These are phyloP conservation scores for Penicillium sp. DNA, from an alignment of 2,329 filamentous ascomycete species.

Conservation along the genomic window DNA sequence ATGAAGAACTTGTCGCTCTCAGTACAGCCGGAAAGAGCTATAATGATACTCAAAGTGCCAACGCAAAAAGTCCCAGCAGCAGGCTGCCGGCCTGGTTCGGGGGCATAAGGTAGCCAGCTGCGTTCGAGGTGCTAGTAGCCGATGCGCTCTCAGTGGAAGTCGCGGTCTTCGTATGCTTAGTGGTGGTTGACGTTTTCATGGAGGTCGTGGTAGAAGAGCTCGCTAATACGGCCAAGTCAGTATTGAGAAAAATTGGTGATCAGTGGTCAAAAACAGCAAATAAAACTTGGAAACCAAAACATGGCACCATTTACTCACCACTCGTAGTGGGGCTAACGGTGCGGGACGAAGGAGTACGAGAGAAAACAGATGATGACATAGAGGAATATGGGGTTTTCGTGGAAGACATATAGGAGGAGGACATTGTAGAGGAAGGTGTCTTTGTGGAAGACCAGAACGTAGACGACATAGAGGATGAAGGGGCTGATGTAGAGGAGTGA, in stretches of 20 bases:
- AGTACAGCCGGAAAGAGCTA: neutral
- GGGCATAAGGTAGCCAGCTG: conserved; percentile 26
- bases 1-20: neutral
- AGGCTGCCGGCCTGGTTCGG: conserved; percentile 31
- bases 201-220: conserved; percentile 17
- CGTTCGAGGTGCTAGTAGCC: conserved; percentile 24
- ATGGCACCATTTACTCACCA: conserved; percentile 28
- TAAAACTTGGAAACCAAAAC: conserved; percentile 14
- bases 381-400: conserved; percentile 5
- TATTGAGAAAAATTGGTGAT: neutral
- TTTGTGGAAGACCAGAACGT: conserved; percentile 3
- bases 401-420: conserved; percentile 5
- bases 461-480: conserved; percentile 5
- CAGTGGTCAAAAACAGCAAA: neutral
- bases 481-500: conserved; percentile 8
- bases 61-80: conserved; percentile 27
- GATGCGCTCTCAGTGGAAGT: conserved; percentile 24
- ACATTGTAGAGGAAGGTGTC: conserved; percentile 11
- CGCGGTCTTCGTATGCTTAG: conserved; percentile 15
- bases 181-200: conserved; percentile 21
- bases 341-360: conserved; percentile 12
- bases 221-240: conserved; percentile 8
- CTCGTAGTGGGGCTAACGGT: conserved; percentile 20
- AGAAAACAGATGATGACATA: conserved; percentile 2
- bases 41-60: conserved; percentile 21